These are phyloP conservation scores for Trichocladium antarcticum DNA, from an alignment of 495 filamentous ascomycete genomes.

Conservation along the genomic window DNA sequence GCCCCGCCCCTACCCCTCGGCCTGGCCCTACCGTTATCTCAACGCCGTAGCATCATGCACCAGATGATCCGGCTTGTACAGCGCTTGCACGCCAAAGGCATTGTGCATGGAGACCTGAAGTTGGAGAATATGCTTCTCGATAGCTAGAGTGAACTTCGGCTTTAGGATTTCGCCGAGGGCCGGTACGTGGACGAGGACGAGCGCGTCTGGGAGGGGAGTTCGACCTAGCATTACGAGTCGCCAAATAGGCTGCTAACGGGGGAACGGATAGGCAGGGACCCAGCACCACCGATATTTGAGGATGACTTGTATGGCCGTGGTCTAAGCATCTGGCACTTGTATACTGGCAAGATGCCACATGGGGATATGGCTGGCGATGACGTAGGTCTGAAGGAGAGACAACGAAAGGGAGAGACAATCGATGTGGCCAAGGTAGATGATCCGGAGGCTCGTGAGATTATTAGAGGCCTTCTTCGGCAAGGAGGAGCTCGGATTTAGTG, in stretches of 20 bases:
- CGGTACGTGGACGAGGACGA: slow-evolving; percentile 3
- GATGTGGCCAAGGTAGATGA: background rate
- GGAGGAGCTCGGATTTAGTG: slow-evolving; percentile 8
- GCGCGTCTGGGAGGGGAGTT: background rate
- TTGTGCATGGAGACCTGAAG: slow-evolving; percentile 5
- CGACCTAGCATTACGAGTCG: slow-evolving; percentile 3
- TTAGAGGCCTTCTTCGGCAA: slow-evolving; percentile 4
- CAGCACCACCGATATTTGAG: background rate
- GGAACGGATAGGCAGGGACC: background rate
- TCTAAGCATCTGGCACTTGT: slow-evolving; percentile 8
- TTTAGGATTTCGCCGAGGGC: slow-evolving; percentile 1
- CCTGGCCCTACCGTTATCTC: background rate
- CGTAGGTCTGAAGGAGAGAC: background rate
- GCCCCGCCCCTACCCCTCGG: no score
- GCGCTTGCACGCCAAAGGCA: background rate
- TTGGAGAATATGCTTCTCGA: slow-evolving; percentile 4
- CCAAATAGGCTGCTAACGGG: slow-evolving; percentile 4
- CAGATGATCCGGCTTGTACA: slow-evolving; percentile 3
- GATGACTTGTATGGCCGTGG: slow-evolving; percentile 7
- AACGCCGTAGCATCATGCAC: slow-evolving; percentile 3
- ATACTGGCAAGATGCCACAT: slow-evolving; percentile 6
- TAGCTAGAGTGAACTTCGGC: background rate
- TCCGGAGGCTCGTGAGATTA: background rate
- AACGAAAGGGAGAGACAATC: slow-evolving; percentile 3
- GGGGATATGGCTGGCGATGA: background rate